Evolutionary conservation across 345 rosid species (phyloP).

Genomic region (Syzygium aqueum): DNA sequence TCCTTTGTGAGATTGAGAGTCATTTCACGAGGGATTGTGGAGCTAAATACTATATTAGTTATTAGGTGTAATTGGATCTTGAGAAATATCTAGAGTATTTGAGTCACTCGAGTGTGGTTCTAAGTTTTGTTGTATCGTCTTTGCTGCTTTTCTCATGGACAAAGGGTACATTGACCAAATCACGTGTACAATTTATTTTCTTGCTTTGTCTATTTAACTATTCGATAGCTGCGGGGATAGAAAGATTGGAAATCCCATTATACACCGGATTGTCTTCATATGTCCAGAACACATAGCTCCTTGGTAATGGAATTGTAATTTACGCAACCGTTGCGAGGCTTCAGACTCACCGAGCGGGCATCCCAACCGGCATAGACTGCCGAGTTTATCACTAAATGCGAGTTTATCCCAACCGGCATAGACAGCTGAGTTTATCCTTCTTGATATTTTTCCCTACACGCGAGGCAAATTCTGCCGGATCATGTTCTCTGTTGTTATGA

Average conservation of each 20-base stretch:
- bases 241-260: neutral
- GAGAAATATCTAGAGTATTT: too few relatives aligned
- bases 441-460: slow-evolving; percentile 24
- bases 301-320: neutral
- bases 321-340: neutral
- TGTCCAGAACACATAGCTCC: slow-evolving; percentile 3
- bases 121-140: too few relatives aligned
- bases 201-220: neutral
- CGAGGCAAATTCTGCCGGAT: slow-evolving; percentile 4
- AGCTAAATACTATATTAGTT: too few relatives aligned
- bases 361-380: slow-evolving; percentile 1
- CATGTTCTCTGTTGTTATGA: slow-evolving; percentile 10
- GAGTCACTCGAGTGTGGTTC: too few relatives aligned
- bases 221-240: neutral
- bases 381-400: neutral
- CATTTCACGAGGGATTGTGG: too few relatives aligned
- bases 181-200: neutral
- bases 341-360: neutral
- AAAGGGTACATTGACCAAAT: too few relatives aligned
- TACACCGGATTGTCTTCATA: neutral
- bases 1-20: too few relatives aligned
- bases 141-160: too few relatives aligned
- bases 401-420: neutral
- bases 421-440: neutral
- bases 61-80: too few relatives aligned